Evolutionary conservation across 495 filamentous ascomycete species (phyloP).

Genomic region (Collariella sp.): DNA sequence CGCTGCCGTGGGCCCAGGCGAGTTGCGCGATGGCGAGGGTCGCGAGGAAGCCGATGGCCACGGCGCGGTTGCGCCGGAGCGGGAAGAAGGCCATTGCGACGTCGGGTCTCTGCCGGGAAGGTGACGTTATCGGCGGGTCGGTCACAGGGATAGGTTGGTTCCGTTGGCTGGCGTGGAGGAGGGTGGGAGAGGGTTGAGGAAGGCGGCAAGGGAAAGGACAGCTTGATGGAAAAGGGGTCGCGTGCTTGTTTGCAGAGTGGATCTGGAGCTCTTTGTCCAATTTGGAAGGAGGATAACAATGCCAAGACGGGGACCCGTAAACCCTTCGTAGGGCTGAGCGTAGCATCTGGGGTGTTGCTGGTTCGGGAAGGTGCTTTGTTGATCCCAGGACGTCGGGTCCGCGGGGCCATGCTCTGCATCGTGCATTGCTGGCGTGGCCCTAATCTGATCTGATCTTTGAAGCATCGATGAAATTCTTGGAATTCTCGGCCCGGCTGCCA

Average conservation of each 20-base stretch:
- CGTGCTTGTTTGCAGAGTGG: background rate
- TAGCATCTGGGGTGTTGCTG: background rate
- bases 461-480: too few relatives aligned
- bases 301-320: slow-evolving; percentile 6
- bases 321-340: slow-evolving; percentile 13
- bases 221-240: background rate
- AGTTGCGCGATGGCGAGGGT: background rate
- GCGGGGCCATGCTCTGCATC: too few relatives aligned
- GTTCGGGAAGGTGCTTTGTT: background rate
- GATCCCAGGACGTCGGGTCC: background rate
- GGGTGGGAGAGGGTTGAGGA: background rate
- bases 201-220: background rate
- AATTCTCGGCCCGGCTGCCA: too few relatives aligned
- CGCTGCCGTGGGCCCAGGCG: slow-evolving; percentile 10
- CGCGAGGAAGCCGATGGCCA: background rate
- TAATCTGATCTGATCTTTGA: too few relatives aligned
- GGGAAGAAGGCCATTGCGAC: slow-evolving; percentile 13
- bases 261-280: background rate
- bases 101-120: background rate
- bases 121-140: background rate
- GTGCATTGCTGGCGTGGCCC: too few relatives aligned
- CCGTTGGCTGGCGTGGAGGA: too few relatives aligned
- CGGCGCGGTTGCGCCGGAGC: slow-evolving; percentile 8
- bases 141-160: background rate
- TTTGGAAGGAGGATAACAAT: background rate